These are phyloP conservation scores for Psilocybe azurescens DNA, from an alignment of 768 basidiomycete species.

Conservation along the genomic window DNA sequence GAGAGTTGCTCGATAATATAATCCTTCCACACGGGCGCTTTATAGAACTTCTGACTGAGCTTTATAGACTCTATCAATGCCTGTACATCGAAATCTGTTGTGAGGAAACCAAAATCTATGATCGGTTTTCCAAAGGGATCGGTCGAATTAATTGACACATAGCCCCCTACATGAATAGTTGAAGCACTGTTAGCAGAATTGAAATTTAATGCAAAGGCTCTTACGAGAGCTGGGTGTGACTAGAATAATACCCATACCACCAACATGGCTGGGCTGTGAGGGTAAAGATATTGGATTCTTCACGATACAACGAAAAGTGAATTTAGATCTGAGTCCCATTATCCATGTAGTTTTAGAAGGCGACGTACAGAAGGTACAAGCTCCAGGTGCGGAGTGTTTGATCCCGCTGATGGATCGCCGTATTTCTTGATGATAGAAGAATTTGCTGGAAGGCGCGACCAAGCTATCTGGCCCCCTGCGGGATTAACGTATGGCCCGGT, in stretches of 20 bases:
- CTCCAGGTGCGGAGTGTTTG: background rate
- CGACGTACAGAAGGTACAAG: background rate
- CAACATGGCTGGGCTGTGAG: background rate
- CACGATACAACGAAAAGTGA: too few relatives aligned
- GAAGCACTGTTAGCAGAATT: background rate
- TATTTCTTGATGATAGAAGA: background rate
- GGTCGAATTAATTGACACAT: background rate
- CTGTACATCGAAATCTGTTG: background rate
- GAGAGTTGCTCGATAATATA: background rate
- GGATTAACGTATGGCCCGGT: background rate
- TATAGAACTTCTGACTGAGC: background rate
- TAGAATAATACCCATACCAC: background rate
- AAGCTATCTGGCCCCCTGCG: background rate
- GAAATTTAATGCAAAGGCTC: background rate
- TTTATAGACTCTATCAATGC: slow-evolving; percentile 1
- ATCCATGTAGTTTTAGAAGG: too few relatives aligned
- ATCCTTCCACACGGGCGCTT: background rate
- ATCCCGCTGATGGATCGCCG: background rate
- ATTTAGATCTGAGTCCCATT: too few relatives aligned
- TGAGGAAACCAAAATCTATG: slow-evolving; percentile 5
- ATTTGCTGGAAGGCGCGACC: background rate
- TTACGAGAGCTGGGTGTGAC: slow-evolving; percentile 3
- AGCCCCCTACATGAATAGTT: background rate
- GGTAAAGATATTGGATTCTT: background rate
- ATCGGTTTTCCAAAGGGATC: background rate